phyloP scores from a whole-genome alignment of 768 basidiomycete species.

The Boletus edulis region DNA sequence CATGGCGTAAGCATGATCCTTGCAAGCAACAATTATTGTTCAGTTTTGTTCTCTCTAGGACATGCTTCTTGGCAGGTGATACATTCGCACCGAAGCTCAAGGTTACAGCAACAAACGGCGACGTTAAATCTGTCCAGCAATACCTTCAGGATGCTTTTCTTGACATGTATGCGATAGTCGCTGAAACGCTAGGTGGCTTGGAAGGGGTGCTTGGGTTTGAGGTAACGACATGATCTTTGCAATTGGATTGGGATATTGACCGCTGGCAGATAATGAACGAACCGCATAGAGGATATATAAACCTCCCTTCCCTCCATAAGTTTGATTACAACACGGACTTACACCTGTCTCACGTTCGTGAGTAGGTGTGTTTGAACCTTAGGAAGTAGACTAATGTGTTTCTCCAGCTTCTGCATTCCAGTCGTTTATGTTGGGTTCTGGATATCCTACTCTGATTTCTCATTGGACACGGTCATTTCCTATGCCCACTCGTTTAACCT shows the following conservation, averaged over 20 bases:
- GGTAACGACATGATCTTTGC: conserved; percentile 40
- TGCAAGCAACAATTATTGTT: not conserved
- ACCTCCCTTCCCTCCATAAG: conserved; percentile 72
- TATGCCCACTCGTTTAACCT: conserved; percentile 71
- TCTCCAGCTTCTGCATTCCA: conserved; percentile 73
- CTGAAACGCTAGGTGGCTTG: conserved; percentile 63
- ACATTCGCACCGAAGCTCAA: conserved; percentile 76
- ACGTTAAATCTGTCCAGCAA: conserved; percentile 65
- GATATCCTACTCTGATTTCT: conserved; percentile 76
- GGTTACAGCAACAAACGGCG: conserved; percentile 45
- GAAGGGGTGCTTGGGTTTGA: conserved; percentile 88
- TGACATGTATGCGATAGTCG: conserved; percentile 71
- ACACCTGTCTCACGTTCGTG: conserved; percentile 76
- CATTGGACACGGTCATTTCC: conserved; percentile 87
- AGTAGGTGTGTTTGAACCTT: conserved; percentile 30
- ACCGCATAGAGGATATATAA: conserved; percentile 91
- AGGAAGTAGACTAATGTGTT: not conserved
- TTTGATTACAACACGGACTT: conserved; percentile 97
- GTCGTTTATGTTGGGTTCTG: conserved; percentile 91
- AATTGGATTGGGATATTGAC: conserved; percentile 1
- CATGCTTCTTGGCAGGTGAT: conserved; percentile 92
- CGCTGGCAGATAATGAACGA: conserved; percentile 81
- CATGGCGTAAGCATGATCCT: conserved; percentile 65
- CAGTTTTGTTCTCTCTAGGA: conserved; percentile 42
- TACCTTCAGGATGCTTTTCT: conserved; percentile 84